phyloP scores from a whole-genome alignment of 345 rosid species.

The Orychophragmus violaceus region DNA sequence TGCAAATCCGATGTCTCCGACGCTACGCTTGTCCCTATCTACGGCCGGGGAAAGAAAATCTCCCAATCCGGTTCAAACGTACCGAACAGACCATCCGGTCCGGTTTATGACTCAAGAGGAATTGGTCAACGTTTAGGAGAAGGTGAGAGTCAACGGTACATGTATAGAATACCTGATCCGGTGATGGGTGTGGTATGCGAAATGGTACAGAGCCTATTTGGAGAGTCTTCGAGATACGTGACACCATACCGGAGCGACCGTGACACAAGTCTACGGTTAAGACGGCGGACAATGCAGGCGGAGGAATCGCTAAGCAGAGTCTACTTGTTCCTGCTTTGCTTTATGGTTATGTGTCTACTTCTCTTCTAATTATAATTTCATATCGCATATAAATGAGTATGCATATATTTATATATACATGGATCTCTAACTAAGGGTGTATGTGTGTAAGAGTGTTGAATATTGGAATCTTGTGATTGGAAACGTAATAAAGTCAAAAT shows the following conservation, averaged over 20 bases:
- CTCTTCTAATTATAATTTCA: conserved; percentile 47
- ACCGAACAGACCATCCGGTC: conserved; percentile 64
- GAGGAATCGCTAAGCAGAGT: conserved; percentile 71
- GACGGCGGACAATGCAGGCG: conserved; percentile 67
- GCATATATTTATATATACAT: not conserved
- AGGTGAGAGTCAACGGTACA: conserved; percentile 41
- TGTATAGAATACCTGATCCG: conserved; percentile 41
- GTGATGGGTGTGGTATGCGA: conserved; percentile 59
- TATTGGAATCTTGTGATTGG: not conserved
- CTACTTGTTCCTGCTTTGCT: conserved; percentile 75
- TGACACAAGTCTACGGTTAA: conserved; percentile 43
- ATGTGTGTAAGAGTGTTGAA: not conserved
- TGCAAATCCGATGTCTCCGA: conserved; percentile 83
- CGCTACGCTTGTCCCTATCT: conserved; percentile 81
- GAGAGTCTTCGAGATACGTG: conserved; percentile 53
- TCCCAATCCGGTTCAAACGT: conserved; percentile 29
- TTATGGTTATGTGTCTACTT: conserved; percentile 69
- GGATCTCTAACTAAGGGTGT: not conserved
- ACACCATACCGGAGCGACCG: conserved; percentile 33
- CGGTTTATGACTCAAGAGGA: conserved; percentile 44
- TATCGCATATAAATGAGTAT: not conserved
- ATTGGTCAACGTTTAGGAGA: conserved; percentile 54
- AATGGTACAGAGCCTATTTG: conserved; percentile 72
- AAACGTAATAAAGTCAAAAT: conserved; percentile 5
- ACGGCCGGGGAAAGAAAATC: conserved; percentile 62